phyloP scores from a whole-genome alignment of 1,284 basidiomycete species.

The Cutaneotrichosporon sp. region DNA sequence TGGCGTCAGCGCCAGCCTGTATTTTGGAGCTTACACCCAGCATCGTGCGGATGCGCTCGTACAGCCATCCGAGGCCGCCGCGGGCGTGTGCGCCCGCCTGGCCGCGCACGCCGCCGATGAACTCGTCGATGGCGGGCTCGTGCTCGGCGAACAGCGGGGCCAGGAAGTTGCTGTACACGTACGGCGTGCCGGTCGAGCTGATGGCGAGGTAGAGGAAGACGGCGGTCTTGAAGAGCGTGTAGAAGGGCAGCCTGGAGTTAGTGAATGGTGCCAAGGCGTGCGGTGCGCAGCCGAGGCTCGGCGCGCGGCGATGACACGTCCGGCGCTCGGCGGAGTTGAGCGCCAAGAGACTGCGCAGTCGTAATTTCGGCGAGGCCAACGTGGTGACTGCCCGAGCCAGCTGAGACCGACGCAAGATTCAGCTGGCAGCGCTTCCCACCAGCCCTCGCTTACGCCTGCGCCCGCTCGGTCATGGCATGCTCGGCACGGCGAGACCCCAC shows the following conservation, averaged over 20 bases:
- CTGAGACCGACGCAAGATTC: too few species aligned
- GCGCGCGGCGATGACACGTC: neutral
- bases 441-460: too few species aligned
- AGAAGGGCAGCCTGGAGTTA: constrained; percentile 69
- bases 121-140: constrained; percentile 67
- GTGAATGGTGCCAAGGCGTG: neutral
- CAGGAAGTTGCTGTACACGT: constrained; percentile 66
- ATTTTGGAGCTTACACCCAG: constrained; percentile 41
- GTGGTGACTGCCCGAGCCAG: too few species aligned
- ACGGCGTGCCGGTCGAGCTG: constrained; percentile 74
- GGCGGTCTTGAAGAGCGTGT: constrained; percentile 69
- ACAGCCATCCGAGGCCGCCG: constrained; percentile 39
- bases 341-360: neutral
- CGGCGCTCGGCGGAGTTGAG: neutral
- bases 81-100: constrained; percentile 37
- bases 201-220: constrained; percentile 72
- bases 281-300: too few species aligned
- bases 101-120: constrained; percentile 55
- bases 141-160: constrained; percentile 67
- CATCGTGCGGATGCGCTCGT: constrained; percentile 40
- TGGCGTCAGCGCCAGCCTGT: constrained; percentile 11
- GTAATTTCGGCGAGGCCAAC: too few species aligned
- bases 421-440: too few species aligned
- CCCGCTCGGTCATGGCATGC: too few species aligned
- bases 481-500: too few species aligned